Percentiles rank a stretch among this genome's conserved stretches.
phyloP scores from a whole-genome alignment of 2,329 filamentous ascomycete species.

The Colletotrichum siamense region DNA sequence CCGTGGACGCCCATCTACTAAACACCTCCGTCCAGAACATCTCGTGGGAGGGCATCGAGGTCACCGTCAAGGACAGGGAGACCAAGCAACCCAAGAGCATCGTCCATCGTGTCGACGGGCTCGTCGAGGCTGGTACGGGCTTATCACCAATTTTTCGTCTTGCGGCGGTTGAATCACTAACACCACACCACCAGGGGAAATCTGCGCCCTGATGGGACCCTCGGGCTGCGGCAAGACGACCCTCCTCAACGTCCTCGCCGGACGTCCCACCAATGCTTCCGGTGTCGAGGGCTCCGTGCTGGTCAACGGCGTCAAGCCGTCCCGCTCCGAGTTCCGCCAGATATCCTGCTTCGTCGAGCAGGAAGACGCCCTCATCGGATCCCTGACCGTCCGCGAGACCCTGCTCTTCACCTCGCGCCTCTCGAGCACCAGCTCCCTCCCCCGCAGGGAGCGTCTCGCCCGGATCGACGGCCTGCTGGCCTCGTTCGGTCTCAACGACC shows the following conservation, averaged over 20 bases:
- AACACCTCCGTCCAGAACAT: constrained; percentile 71
- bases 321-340: constrained; percentile 62
- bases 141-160: not conserved
- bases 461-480: constrained; percentile 71
- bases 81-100: constrained; percentile 69
- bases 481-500: constrained; percentile 75
- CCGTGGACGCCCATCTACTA: constrained; percentile 54
- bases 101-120: constrained; percentile 66
- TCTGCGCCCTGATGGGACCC: constrained; percentile 84
- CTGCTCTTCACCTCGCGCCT: constrained; percentile 79
- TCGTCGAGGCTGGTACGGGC: constrained; percentile 64
- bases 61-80: constrained; percentile 74
- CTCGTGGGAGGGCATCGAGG: constrained; percentile 70
- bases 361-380: constrained; percentile 83
- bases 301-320: constrained; percentile 66
- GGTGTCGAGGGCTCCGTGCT: constrained; percentile 57
- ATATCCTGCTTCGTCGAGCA: constrained; percentile 85
- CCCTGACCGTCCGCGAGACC: constrained; percentile 81
- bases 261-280: constrained; percentile 59
- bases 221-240: constrained; percentile 81
- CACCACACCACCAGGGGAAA: constrained; percentile 54
- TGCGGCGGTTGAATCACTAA: not conserved
- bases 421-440: constrained; percentile 49
- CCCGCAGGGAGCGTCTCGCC: constrained; percentile 23
- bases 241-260: constrained; percentile 79